Evolutionary conservation across 106 monocot genomes (phyloP), one percentile per base, ranked within the genome.

Genomic region (Dioscorea alata): DNA sequence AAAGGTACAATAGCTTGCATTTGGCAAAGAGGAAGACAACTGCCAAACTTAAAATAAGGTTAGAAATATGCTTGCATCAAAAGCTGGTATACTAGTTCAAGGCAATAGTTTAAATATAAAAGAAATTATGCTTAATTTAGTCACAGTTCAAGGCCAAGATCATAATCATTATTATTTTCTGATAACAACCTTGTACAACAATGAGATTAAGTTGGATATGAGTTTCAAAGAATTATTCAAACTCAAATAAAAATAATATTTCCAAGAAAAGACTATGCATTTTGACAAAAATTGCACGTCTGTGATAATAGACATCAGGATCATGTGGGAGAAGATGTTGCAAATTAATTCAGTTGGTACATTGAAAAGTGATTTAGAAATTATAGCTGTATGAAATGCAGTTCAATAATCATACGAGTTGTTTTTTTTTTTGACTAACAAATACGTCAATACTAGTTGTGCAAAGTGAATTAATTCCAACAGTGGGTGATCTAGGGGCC

Each of bases 1-100:
- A 64, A 94, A 94, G 9, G 65, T 60, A 63, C 81, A 87, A 66
- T 74, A 79, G 23, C 62, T 75, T 64, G 73, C 73, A 77, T 77
- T 87, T 71, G 70, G 71, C 25, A 63, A 66, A 25, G 80, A 70
- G 20, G 70, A 59, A 62, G 79, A 79, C 73, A 53, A 64, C 79
- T 79, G 58, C 42, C 42, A 42, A 42, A 28, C 28, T 28, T 28
- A 28, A 1, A 42, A 42, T 42, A 42, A 42, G 5, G 42, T 42
- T 42, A 42, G 5, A 42, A 42, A 42, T 42, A 8, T 42, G 42
- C 42, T 42, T 42, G 42, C 6, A 42, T 42, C 28, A 28, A 42
- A 42, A 42, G 42, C 9, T 42, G 42, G 6, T 42, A 42, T 10
- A 6, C 10, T 6, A n/a, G n/a, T 10, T 42, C 42, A 42, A 42